Conservation (phyloP, 352 stramenopile genomes). For the Pythium aristosporum region DNA sequence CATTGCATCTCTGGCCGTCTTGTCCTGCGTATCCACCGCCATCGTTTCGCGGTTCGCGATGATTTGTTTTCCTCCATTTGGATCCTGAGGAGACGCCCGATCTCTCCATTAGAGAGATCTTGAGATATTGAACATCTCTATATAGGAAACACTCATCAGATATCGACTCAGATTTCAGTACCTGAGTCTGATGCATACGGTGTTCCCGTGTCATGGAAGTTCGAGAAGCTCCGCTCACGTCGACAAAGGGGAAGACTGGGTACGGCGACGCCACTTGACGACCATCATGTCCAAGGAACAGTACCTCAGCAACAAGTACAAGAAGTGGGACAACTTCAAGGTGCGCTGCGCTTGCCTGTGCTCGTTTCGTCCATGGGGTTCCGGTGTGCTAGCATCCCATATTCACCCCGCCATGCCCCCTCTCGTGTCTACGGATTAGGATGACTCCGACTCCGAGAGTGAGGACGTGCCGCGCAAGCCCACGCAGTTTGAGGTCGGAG, state of each 20-base stretch:
- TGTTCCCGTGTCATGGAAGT: conserved; percentile 17
- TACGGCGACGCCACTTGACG: neutral
- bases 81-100: conserved; percentile 14
- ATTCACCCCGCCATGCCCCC: conserved; percentile 9
- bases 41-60: neutral
- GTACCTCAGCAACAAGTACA: conserved; percentile 86
- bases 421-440: conserved; percentile 21
- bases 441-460: conserved; percentile 58
- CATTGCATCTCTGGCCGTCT: neutral
- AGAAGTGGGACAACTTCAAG: conserved; percentile 88
- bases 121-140: conserved; percentile 1
- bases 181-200: conserved; percentile 6
- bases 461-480: conserved; percentile 57
- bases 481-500: conserved; percentile 80
- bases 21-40: conserved; percentile 11
- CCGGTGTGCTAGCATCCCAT: neutral
- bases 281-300: conserved; percentile 48
- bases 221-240: conserved; percentile 19
- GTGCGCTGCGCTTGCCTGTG: conserved; percentile 25
- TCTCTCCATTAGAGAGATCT: conserved; percentile 13
- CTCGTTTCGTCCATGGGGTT: neutral
- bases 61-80: neutral
- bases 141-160: conserved; percentile 8
- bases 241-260: neutral
- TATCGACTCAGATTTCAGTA: conserved; percentile 2